Conservation (phyloP, 129 eudicot genomes). For the Arctium minus region DNA sequence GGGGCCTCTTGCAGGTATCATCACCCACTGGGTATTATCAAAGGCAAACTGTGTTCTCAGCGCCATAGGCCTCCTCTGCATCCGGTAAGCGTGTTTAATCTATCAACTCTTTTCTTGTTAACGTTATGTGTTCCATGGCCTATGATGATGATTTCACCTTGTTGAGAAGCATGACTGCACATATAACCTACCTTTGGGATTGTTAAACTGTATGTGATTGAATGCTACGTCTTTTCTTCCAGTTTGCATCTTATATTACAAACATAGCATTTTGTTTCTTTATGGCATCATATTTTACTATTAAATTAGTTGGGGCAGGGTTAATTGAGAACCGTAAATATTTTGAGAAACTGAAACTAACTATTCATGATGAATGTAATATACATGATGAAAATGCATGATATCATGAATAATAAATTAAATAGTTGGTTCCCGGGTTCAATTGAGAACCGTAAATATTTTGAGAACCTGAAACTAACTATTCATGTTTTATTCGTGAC, state of each 20-base stretch:
- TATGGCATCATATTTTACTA: neutral
- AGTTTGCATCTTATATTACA: neutral
- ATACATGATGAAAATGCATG: too few relatives aligned
- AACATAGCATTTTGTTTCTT: neutral
- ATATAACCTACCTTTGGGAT: neutral
- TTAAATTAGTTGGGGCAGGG: neutral
- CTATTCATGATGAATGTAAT: neutral
- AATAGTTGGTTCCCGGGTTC: too few relatives aligned
- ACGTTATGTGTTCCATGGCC: neutral
- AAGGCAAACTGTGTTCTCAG: slow-evolving; percentile 60
- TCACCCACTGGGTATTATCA: slow-evolving; percentile 73
- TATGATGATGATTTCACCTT: neutral
- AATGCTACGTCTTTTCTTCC: neutral
- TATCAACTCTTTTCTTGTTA: slow-evolving; percentile 2
- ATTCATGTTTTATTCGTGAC: too few relatives aligned
- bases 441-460: too few relatives aligned
- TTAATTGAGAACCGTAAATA: neutral
- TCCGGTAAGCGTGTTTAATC: slow-evolving; percentile 51
- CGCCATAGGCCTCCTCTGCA: slow-evolving; percentile 78
- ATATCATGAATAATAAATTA: too few relatives aligned
- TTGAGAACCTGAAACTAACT: too few relatives aligned
- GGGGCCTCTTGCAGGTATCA: slow-evolving; percentile 87
- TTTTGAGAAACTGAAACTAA: neutral
- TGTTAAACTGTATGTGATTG: neutral
- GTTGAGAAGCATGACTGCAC: neutral